phyloP scores from a whole-genome alignment of 169 alveolate genomes.

The Plasmodium sp. region DNA sequence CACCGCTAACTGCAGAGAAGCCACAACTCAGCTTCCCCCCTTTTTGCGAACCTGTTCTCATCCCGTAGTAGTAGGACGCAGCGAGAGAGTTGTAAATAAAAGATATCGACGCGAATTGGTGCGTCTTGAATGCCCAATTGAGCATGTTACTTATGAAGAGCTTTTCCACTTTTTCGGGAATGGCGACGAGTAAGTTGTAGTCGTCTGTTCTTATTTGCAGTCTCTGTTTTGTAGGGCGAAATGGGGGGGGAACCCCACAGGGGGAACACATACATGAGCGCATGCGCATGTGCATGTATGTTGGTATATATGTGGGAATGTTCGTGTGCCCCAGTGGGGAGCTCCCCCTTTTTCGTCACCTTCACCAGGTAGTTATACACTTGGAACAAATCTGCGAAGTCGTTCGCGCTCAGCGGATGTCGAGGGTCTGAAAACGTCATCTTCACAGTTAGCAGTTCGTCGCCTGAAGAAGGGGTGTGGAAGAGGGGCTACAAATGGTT shows the following conservation, averaged over 20 bases:
- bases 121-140: slow-evolving; percentile 63
- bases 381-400: slow-evolving; percentile 35
- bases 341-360: not conserved
- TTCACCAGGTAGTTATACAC: slow-evolving; percentile 57
- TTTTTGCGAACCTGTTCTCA: slow-evolving; percentile 50
- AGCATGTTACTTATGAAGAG: slow-evolving; percentile 29
- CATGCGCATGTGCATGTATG: not conserved
- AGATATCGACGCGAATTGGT: slow-evolving; percentile 51
- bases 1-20: not conserved
- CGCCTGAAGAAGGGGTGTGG: not conserved
- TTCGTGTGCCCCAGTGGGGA: not conserved
- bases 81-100: slow-evolving; percentile 63
- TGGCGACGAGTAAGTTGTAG: slow-evolving; percentile 45
- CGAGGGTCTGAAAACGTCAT: slow-evolving; percentile 70
- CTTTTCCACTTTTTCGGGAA: slow-evolving; percentile 64
- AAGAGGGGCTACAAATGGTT: not conserved
- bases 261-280: not conserved
- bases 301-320: not conserved
- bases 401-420: slow-evolving; percentile 61
- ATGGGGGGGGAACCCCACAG: not conserved
- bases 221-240: slow-evolving; percentile 3
- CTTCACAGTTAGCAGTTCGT: slow-evolving; percentile 21
- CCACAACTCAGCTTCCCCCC: not conserved
- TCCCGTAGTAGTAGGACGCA: slow-evolving; percentile 71
- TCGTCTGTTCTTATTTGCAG: slow-evolving; percentile 36